phyloP scores from a whole-genome alignment of 2,329 filamentous ascomycete genomes.

The Fusarium nygamai region DNA sequence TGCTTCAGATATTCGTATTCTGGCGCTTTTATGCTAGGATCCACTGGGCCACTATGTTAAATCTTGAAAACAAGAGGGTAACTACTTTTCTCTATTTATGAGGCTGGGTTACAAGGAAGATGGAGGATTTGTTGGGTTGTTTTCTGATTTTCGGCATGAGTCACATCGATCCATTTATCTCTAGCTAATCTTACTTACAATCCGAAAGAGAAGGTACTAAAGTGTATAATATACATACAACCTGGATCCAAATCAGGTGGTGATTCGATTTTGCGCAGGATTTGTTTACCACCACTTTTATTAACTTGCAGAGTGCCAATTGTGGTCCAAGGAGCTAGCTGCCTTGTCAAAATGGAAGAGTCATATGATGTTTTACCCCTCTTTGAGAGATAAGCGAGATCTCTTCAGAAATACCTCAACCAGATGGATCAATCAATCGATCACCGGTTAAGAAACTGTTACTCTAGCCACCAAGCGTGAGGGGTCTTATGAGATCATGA shows the following conservation, averaged over 20 bases:
- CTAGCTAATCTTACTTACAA: neutral
- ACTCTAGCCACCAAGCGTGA: too few relatives aligned
- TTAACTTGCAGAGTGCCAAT: neutral
- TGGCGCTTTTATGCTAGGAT: fast-evolving
- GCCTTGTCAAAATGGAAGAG: neutral
- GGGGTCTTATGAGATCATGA: neutral
- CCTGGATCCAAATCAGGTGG: neutral
- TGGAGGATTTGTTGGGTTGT: fast-evolving
- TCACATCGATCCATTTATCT: neutral
- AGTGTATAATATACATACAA: neutral
- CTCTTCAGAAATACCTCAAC: neutral
- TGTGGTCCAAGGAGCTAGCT: neutral
- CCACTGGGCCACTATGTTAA: neutral
- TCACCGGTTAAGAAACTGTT: fast-evolving
- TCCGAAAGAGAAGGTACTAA: neutral
- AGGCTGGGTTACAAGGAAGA: fast-evolving
- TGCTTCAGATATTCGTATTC: neutral
- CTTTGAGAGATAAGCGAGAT: neutral
- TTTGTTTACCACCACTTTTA: neutral
- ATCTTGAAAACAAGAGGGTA: fast-evolving
- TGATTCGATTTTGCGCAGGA: neutral
- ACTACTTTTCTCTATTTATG: fast-evolving
- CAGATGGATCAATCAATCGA: fast-evolving
- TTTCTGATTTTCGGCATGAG: neutral
- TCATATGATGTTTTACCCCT: neutral